These are phyloP conservation scores for Rhizomucor miehei DNA, from an alignment of 371 early-diverging fungal genomes.

Conservation along the genomic window DNA sequence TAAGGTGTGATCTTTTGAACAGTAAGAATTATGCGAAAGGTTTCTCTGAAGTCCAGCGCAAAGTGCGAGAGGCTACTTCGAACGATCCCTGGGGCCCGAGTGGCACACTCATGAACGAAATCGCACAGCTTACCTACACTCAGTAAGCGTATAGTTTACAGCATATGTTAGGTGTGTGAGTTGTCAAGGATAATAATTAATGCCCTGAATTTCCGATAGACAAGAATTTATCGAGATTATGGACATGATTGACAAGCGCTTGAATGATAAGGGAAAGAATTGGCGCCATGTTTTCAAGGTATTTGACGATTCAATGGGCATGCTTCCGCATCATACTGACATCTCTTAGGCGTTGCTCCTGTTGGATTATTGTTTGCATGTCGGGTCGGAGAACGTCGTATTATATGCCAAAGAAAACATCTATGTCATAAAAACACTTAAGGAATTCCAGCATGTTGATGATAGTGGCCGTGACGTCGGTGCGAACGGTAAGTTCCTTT, in stretches of 20 bases:
- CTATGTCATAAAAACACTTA: constrained; percentile 90
- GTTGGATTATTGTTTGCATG: constrained; percentile 72
- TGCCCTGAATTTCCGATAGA: constrained; percentile 55
- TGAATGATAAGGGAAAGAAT: constrained; percentile 96
- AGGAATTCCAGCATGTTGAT: constrained; percentile 94
- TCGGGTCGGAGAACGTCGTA: constrained; percentile 89
- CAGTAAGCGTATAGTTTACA: constrained; percentile 57
- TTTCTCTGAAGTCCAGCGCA: constrained; percentile 92
- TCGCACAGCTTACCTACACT: constrained; percentile 83
- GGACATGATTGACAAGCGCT: constrained; percentile 95
- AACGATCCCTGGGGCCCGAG: constrained; percentile 90
- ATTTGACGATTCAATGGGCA: constrained; percentile 12
- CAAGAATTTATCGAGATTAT: constrained; percentile 92
- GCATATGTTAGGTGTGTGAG: not conserved
- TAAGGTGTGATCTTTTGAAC: not conserved
- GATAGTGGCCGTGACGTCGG: constrained; percentile 92
- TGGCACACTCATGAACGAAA: constrained; percentile 84
- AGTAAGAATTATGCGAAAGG: constrained; percentile 97
- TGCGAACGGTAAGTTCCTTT: constrained; percentile 57
- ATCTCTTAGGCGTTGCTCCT: constrained; percentile 55
- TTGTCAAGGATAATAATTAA: not conserved
- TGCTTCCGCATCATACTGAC: not conserved
- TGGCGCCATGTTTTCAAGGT: constrained; percentile 99
- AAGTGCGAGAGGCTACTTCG: constrained; percentile 93
- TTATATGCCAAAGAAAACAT: constrained; percentile 86